These are phyloP conservation scores for Tulasnella calospora DNA, from an alignment of 768 basidiomycete species.

Conservation along the genomic window DNA sequence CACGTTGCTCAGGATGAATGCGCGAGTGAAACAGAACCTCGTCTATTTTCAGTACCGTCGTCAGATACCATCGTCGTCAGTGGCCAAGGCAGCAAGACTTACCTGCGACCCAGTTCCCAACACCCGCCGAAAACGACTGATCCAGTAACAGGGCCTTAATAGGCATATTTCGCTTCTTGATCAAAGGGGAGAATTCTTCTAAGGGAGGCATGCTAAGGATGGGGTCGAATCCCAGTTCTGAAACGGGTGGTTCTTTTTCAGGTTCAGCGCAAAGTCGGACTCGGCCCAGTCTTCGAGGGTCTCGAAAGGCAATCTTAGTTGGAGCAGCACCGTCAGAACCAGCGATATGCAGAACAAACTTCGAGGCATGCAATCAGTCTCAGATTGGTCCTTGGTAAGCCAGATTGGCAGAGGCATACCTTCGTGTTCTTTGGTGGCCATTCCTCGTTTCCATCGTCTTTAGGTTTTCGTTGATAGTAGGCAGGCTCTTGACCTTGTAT, in stretches of 20 bases:
- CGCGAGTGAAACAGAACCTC: conserved; percentile 70
- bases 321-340: conserved; percentile 38
- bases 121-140: conserved; percentile 74
- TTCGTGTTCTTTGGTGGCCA: conserved; percentile 28
- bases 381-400: not conserved
- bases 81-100: not conserved
- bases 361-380: not conserved
- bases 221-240: conserved; percentile 70
- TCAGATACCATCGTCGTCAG: not conserved
- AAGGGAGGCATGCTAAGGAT: conserved; percentile 57
- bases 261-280: conserved; percentile 60
- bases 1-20: conserved; percentile 66
- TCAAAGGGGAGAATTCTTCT: conserved; percentile 14
- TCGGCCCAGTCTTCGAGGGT: conserved; percentile 65
- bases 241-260: conserved; percentile 61
- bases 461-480: conserved; percentile 15
- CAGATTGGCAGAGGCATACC: not conserved
- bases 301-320: conserved; percentile 61
- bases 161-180: conserved; percentile 21
- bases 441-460: conserved; percentile 4
- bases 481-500: conserved; percentile 22
- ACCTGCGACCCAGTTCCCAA: conserved; percentile 83
- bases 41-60: conserved; percentile 38
- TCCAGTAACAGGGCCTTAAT: conserved; percentile 67
- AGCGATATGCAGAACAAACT: conserved; percentile 29